A percentile compares a stretch with the other conserved stretches of the same genome.
phyloP scores from a whole-genome alignment of 2,329 filamentous ascomycete genomes.

The Biscogniauxia sp. region DNA sequence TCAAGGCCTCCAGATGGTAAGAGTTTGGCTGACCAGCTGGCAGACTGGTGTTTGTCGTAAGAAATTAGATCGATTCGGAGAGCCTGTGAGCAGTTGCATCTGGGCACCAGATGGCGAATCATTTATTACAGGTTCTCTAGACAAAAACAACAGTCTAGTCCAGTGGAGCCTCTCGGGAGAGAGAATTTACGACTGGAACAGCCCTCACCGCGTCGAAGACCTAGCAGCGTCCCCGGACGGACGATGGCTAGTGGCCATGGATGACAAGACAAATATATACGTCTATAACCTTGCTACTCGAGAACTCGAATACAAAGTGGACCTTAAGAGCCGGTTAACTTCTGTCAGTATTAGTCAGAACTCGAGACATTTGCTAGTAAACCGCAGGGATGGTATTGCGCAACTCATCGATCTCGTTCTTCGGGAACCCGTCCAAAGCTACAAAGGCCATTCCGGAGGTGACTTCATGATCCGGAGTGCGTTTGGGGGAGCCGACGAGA shows the following conservation, averaged over 20 bases:
- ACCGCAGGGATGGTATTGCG: conserved; percentile 73
- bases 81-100: conserved; percentile 85
- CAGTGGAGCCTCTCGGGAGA: conserved; percentile 68
- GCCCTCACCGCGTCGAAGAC: conserved; percentile 76
- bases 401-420: conserved; percentile 75
- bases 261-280: conserved; percentile 67
- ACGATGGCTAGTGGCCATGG: conserved; percentile 74
- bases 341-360: conserved; percentile 80
- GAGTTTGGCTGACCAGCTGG: conserved; percentile 13
- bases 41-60: conserved; percentile 64
- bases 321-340: conserved; percentile 67
- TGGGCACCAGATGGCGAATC: conserved; percentile 78
- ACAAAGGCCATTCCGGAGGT: conserved; percentile 71
- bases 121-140: conserved; percentile 78
- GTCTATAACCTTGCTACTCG: conserved; percentile 79
- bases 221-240: conserved; percentile 81
- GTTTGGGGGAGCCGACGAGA: conserved; percentile 89
- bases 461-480: conserved; percentile 76
- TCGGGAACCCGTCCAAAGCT: conserved; percentile 69
- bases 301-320: conserved; percentile 72
- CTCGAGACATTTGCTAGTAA: conserved; percentile 78
- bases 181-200: conserved; percentile 63
- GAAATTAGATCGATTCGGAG: conserved; percentile 67
- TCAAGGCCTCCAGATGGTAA: not conserved
- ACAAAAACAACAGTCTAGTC: conserved; percentile 63